A percentile compares a stretch with the other conserved stretches of the same genome.
Conservation (phyloP, 163 green algal genomes). For the Volvox carteri region DNA sequence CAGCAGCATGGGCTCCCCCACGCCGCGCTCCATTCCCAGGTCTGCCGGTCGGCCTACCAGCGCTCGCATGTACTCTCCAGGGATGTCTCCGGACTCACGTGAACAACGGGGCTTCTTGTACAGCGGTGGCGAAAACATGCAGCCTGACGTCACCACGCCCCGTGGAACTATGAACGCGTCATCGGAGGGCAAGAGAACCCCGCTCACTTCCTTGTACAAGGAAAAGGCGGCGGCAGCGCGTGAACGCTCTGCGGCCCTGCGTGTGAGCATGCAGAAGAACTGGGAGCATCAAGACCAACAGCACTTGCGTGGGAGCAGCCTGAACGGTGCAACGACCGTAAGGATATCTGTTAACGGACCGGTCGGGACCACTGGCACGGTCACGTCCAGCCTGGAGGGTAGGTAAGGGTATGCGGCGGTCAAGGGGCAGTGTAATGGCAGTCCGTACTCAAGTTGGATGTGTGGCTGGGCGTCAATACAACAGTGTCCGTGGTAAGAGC, state of each 20-base stretch:
- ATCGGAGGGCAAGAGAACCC: conserved; percentile 28
- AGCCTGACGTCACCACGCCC: neutral
- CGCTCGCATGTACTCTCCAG: neutral
- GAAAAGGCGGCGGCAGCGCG: conserved; percentile 56
- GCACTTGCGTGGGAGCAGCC: neutral
- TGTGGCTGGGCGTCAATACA: too few species aligned
- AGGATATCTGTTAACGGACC: neutral
- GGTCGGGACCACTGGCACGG: conserved; percentile 14
- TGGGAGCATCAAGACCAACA: conserved; percentile 12
- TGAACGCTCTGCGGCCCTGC: conserved; percentile 48
- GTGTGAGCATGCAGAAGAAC: conserved; percentile 59
- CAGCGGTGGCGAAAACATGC: conserved; percentile 37
- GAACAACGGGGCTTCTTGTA: neutral
- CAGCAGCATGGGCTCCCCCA: conserved; percentile 10
- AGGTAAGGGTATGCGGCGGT: neutral
- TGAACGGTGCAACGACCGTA: neutral
- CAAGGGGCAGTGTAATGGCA: too few species aligned
- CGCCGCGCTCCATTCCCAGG: neutral
- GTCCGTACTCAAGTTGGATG: too few species aligned
- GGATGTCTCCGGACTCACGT: neutral
- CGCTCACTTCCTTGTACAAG: conserved; percentile 40
- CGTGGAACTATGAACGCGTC: neutral
- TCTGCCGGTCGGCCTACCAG: neutral
- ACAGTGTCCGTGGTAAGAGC: too few species aligned
- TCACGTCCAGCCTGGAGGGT: conserved; percentile 22